Percentiles rank a stretch among this genome's conserved stretches.
These are phyloP conservation scores for Xylaria sp. DNA, from an alignment of 2,329 filamentous ascomycete genomes.

Conservation along the genomic window DNA sequence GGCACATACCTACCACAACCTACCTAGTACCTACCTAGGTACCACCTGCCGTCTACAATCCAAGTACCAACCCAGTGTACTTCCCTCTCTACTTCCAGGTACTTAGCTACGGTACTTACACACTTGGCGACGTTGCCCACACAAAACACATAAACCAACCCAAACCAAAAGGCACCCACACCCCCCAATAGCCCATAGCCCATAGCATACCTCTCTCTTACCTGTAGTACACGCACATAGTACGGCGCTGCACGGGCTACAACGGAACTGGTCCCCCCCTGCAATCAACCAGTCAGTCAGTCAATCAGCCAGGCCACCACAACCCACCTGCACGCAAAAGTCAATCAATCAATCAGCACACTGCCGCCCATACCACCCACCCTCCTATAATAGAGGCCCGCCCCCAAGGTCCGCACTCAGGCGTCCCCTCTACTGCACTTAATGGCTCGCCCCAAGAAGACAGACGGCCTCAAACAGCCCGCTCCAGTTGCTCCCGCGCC, in stretches of 20 bases:
- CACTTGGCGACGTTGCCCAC: too few species aligned
- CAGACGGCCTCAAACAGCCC: conserved; percentile 45
- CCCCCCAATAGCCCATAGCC: too few species aligned
- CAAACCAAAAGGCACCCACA: too few species aligned
- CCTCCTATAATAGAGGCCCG: conserved; percentile 24
- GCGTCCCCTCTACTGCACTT: conserved; percentile 19
- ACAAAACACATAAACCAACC: too few species aligned
- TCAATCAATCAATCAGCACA: not conserved
- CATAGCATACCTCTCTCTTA: not conserved
- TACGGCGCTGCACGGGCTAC: not conserved
- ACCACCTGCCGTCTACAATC: too few species aligned
- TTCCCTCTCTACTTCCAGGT: too few species aligned
- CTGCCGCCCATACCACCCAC: not conserved
- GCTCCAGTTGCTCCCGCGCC: conserved; percentile 45
- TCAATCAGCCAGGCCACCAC: not conserved
- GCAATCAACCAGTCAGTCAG: not conserved
- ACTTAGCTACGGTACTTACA: too few species aligned
- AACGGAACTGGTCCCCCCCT: not conserved
- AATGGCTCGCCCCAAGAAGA: conserved; percentile 50
- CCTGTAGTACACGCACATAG: not conserved
- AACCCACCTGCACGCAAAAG: not conserved
- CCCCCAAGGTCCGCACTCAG: not conserved
- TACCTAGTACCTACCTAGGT: too few species aligned
- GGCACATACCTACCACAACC: too few species aligned
- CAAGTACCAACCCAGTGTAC: not conserved